Base-by-base conservation (phyloP, 805 yeast species). In the Lipomyces lipofer region DNA sequence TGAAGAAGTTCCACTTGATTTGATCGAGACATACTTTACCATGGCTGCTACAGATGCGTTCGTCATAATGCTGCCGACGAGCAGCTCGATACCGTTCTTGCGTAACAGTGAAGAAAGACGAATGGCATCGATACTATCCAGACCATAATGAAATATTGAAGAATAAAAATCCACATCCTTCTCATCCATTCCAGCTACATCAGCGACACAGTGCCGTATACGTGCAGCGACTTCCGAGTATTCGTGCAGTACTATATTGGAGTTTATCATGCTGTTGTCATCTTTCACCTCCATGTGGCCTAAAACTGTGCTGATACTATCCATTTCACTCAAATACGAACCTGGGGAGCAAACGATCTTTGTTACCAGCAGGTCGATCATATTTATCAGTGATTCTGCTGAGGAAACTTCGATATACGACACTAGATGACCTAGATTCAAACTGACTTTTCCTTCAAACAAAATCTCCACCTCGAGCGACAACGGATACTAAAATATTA, bases 91-190 rank as follows among this genome's bases (percentile, higher is more conserved):
- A 5, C 27, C 51, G n/a, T 22, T 17, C 13, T 54, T 51, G 13
- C 12, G 6, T 17, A 60, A 19, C 30, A 49, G n/a, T 2, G 64
- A 24, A 1, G 63, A 51, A n/a, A 62, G 50, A 22, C 51, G 28
- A 9, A 63, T 62, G 2, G 64, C 59, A 32, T 63, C 66, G 38
- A 63, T 62, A 39, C 64, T 59, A 39, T 63, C 66, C 25, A 63
- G 24, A 4, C 66, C 66, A 35, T 56, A 58, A 21, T 49, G 43
- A 33, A 62, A 56, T 9, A 63, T 52, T 10, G 60, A 43, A 13
- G 44, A 15, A 3, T 42, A n/a, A 5, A 33, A 32, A 7, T 45
- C 43, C 9, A 58, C 28, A 2, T 17, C 39, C 1, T 4, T 10
- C 13, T 12, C 4, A 6, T 40, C 44, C 5, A 39, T 19, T 17